Evolutionary conservation across 306 rosid genomes (phyloP).

Genomic region (Styphnolobium japonicum): DNA sequence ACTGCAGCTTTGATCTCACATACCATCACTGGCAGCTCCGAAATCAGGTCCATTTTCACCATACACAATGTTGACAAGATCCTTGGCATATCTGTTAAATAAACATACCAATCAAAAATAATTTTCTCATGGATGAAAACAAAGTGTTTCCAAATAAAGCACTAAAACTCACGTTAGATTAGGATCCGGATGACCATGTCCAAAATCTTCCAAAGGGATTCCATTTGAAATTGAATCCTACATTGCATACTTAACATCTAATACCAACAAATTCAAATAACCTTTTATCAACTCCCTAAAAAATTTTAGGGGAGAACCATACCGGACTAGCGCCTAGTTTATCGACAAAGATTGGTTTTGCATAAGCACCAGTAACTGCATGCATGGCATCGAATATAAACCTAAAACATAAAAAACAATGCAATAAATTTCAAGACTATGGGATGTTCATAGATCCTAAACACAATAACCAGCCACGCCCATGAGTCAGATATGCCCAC

Average conservation of each 20-base stretch:
- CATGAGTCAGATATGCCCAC: not conserved
- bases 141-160: conserved; percentile 14
- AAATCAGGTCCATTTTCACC: conserved; percentile 87
- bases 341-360: conserved; percentile 90
- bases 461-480: conserved; percentile 12
- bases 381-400: conserved; percentile 94
- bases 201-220: conserved; percentile 93
- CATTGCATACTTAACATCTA: conserved; percentile 34
- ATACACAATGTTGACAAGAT: conserved; percentile 75
- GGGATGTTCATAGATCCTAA: not conserved
- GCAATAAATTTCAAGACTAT: conserved; percentile 16
- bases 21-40: conserved; percentile 99
- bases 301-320: conserved; percentile 24
- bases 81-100: conserved; percentile 83
- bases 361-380: conserved; percentile 97
- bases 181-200: conserved; percentile 98
- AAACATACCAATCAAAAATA: conserved; percentile 27
- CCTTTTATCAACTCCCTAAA: not conserved
- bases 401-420: conserved; percentile 42
- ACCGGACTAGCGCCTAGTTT: conserved; percentile 83
- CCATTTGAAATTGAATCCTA: conserved; percentile 92
- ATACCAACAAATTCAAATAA: conserved; percentile 29
- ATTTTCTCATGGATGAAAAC: conserved; percentile 4
- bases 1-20: conserved; percentile 11
- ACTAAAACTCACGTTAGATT: conserved; percentile 74